Conservation (phyloP, 441 rosid genomes). For the Croton setiger region DNA sequence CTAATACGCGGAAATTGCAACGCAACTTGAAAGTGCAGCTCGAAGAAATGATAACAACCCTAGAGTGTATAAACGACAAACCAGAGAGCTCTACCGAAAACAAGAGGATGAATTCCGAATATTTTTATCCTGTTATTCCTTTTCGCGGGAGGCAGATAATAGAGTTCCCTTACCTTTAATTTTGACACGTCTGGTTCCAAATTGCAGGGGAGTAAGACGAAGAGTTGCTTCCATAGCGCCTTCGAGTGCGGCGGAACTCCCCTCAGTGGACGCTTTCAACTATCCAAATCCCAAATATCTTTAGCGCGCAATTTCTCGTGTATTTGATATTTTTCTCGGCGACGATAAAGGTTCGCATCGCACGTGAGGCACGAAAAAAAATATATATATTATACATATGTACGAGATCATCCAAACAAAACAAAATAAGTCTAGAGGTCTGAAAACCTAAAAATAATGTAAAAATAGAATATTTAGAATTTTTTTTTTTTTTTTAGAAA, state of each 20-base stretch:
- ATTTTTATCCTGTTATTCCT: not conserved
- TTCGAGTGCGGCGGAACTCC: slow-evolving; percentile 1
- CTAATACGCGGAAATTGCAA: not conserved
- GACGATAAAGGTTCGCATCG: no score
- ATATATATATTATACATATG: no score
- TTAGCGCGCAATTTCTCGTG: not conserved
- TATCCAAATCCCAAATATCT: not conserved
- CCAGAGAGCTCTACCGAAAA: not conserved
- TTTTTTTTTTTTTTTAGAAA: no score
- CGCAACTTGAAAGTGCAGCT: not conserved
- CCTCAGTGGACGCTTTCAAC: not conserved
- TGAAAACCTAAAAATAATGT: no score
- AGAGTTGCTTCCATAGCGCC: slow-evolving; percentile 44
- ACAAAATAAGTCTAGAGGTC: no score
- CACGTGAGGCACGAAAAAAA: no score
- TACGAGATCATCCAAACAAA: no score
- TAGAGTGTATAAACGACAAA: not conserved
- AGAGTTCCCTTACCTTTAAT: slow-evolving; percentile 28
- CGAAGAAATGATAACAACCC: not conserved
- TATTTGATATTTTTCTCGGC: not conserved
- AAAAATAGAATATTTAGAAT: no score
- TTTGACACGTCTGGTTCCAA: slow-evolving; percentile 18
- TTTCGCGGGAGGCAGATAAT: not conserved
- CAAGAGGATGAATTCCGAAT: not conserved
- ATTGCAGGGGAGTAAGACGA: slow-evolving; percentile 20